These are phyloP conservation scores for Dictyostelium intermedium DNA, from an alignment of 78 protist species.

Conservation along the genomic window DNA sequence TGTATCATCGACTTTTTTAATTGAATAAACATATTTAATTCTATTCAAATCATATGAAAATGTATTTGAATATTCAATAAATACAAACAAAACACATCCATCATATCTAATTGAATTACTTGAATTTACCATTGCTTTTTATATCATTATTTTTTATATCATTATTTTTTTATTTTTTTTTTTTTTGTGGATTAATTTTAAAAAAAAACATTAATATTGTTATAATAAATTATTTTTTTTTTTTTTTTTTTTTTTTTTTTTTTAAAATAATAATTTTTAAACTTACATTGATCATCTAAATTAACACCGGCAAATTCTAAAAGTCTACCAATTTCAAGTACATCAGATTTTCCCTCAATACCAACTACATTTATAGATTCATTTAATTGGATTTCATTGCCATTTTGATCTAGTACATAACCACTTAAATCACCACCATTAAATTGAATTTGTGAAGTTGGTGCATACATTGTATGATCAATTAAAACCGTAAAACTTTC, in stretches of 20 bases:
- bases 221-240: no score
- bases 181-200: no score
- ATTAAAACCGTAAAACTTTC: slow-evolving; percentile 46
- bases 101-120: slow-evolving; percentile 36
- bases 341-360: slow-evolving; percentile 25
- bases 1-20: slow-evolving; percentile 1
- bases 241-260: no score
- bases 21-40: slow-evolving; percentile 30
- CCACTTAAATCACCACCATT: slow-evolving; percentile 47
- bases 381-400: slow-evolving; percentile 9
- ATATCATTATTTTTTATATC: no score
- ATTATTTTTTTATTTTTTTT: no score
- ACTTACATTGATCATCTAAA: slow-evolving; percentile 21
- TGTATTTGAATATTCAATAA: slow-evolving; percentile 52
- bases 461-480: slow-evolving; percentile 65
- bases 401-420: background rate
- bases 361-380: background rate
- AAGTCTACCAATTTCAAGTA: background rate
- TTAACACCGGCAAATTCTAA: slow-evolving; percentile 9
- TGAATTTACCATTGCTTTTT: slow-evolving; percentile 26
- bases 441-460: slow-evolving; percentile 8
- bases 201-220: no score
- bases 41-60: slow-evolving; percentile 1
- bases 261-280: background rate
- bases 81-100: slow-evolving; percentile 41